A percentile compares a stretch with the other conserved stretches of the same genome.
Evolutionary conservation across 352 stramenopile genomes (phyloP).

Genomic region (Lagenidium giganteum): DNA sequence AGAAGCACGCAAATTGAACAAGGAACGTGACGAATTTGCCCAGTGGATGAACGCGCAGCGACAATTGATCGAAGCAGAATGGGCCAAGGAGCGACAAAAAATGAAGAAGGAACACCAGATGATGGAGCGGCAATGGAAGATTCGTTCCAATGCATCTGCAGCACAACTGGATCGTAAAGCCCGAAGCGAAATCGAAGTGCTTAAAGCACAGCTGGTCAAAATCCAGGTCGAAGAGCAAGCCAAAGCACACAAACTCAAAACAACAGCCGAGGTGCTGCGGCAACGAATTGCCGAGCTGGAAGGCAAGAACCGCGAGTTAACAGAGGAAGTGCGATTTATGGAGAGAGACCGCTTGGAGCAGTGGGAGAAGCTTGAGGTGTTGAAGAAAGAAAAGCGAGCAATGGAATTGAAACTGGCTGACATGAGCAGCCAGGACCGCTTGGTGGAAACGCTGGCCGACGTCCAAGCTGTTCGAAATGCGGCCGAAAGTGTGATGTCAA

Average conservation of each 20-base stretch:
- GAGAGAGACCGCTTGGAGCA: constrained; percentile 71
- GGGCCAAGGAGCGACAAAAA: constrained; percentile 56
- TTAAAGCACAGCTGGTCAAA: constrained; percentile 82
- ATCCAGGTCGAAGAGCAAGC: constrained; percentile 70
- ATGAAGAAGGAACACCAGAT: constrained; percentile 72
- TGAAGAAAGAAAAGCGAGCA: constrained; percentile 25
- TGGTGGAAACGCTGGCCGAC: no score
- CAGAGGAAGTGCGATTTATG: constrained; percentile 74
- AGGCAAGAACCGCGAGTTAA: constrained; percentile 61
- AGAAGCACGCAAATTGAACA: constrained; percentile 44
- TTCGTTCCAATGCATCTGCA: constrained; percentile 49
- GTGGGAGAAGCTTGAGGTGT: constrained; percentile 57
- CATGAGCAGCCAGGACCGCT: no score
- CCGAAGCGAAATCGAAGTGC: constrained; percentile 54
- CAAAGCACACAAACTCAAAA: constrained; percentile 55
- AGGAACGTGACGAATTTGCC: constrained; percentile 43
- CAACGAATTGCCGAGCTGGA: constrained; percentile 72
- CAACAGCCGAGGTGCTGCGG: constrained; percentile 53
- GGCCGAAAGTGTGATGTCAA: no score
- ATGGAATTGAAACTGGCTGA: constrained; percentile 2
- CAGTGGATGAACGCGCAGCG: constrained; percentile 49
- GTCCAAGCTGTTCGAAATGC: no score
- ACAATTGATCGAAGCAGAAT: constrained; percentile 56
- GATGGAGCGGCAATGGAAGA: constrained; percentile 68
- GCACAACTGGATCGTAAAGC: constrained; percentile 57